Evolutionary conservation across 306 rosid genomes (phyloP).

Genomic region (Citrullus mucosospermus): DNA sequence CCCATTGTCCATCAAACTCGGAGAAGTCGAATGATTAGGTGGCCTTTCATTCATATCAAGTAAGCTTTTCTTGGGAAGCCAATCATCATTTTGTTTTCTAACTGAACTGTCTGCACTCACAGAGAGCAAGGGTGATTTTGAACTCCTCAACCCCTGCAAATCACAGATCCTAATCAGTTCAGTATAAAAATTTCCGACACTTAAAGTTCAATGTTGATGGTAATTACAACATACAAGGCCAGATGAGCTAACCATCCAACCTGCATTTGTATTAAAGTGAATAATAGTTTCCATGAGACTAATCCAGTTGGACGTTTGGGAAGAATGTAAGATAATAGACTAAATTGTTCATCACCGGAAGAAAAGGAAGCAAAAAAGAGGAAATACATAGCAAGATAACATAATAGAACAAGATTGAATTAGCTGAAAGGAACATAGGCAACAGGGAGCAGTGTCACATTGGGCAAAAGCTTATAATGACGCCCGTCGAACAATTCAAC

Average conservation of each 20-base stretch:
- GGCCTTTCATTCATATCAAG: constrained; percentile 47
- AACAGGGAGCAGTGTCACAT: not conserved
- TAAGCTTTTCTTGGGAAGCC: constrained; percentile 10
- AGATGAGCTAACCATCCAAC: not conserved
- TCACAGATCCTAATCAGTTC: constrained; percentile 18
- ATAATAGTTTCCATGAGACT: not conserved
- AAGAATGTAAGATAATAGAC: not conserved
- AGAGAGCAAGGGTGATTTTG: constrained; percentile 17
- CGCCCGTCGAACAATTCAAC: not conserved
- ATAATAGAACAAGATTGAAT: not conserved
- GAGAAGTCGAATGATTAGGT: constrained; percentile 19
- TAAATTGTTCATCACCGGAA: not conserved
- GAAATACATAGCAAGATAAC: not conserved
- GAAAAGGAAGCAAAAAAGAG: not conserved
- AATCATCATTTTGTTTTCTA: constrained; percentile 26
- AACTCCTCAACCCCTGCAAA: constrained; percentile 43
- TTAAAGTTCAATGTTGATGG: not conserved
- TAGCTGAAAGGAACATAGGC: not conserved
- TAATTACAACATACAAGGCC: not conserved
- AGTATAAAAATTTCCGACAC: not conserved
- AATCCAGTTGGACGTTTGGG: constrained; percentile 2
- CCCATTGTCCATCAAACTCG: constrained; percentile 34
- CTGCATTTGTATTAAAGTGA: not conserved
- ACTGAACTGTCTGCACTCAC: constrained; percentile 25
- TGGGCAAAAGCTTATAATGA: not conserved